Percentiles rank a stretch among this genome's conserved stretches.
Conservation (phyloP, 2,329 filamentous ascomycete genomes). For the Graphiopsis chlorocephala region DNA sequence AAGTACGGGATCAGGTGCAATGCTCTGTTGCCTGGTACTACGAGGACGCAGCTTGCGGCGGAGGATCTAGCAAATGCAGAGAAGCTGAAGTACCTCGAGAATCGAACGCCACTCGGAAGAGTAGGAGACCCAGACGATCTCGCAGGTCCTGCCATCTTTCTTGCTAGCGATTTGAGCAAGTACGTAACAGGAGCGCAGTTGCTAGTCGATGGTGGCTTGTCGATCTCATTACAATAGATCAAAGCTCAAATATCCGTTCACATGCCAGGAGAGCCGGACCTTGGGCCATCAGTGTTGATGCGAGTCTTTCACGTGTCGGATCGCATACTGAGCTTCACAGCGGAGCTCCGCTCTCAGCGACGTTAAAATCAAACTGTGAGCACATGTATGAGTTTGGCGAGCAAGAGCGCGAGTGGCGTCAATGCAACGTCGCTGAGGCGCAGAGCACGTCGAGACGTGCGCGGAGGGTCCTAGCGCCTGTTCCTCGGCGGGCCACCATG, state of each 20-base stretch:
- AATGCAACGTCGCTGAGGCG: not conserved
- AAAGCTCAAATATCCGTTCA: not conserved
- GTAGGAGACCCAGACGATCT: constrained; percentile 70
- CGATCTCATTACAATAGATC: constrained; percentile 81
- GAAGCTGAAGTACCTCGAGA: constrained; percentile 77
- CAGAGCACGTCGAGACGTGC: not conserved
- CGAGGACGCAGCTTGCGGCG: constrained; percentile 80
- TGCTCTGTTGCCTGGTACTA: constrained; percentile 77
- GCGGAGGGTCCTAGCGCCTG: not conserved
- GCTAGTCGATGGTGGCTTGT: constrained; percentile 82
- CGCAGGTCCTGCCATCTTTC: constrained; percentile 79
- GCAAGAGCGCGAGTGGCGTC: not conserved
- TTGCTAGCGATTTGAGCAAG: constrained; percentile 74
- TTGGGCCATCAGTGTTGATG: not conserved
- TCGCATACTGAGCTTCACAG: not conserved
- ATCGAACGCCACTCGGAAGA: constrained; percentile 72
- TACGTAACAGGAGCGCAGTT: constrained; percentile 83
- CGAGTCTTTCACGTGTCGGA: not conserved
- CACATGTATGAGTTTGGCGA: not conserved
- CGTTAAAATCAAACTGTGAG: not conserved
- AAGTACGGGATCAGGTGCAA: constrained; percentile 77
- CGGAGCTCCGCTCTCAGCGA: not conserved
- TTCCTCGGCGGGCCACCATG: not conserved
- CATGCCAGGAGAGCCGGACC: not conserved
- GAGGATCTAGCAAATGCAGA: constrained; percentile 68